phyloP scores from a whole-genome alignment of 2,329 filamentous ascomycete species.

The Talaromyces atroroseus region DNA sequence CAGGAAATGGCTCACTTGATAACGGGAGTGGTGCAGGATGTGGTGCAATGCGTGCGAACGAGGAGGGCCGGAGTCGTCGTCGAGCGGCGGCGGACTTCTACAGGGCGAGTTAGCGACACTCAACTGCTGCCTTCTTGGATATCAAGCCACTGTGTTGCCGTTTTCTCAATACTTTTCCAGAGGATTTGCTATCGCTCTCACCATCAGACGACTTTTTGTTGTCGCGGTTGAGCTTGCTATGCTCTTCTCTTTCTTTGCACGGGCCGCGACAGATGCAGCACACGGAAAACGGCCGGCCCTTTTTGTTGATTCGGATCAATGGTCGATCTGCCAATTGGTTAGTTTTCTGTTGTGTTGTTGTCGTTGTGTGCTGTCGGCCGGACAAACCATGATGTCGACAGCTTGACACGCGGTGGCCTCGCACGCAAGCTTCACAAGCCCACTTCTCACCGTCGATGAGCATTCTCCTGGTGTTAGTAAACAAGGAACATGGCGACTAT shows the following conservation, averaged over 20 bases:
- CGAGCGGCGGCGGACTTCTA: slow-evolving; percentile 10
- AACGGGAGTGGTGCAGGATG: slow-evolving; percentile 17
- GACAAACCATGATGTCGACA: slow-evolving; percentile 89
- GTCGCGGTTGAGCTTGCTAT: slow-evolving; percentile 95
- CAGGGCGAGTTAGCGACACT: slow-evolving; percentile 10
- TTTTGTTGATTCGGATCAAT: slow-evolving; percentile 92
- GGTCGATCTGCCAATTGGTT: slow-evolving; percentile 86
- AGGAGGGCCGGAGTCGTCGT: slow-evolving; percentile 12
- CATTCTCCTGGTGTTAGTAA: slow-evolving; percentile 48
- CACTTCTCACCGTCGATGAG: slow-evolving; percentile 94
- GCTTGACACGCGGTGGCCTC: slow-evolving; percentile 97
- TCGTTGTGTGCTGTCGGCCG: slow-evolving; percentile 15
- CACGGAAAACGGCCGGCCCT: slow-evolving; percentile 95
- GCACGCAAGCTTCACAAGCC: slow-evolving; percentile 96
- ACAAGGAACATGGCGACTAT: slow-evolving; percentile 11
- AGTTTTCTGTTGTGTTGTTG: not conserved
- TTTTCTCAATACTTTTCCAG: slow-evolving; percentile 26
- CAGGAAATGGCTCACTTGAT: slow-evolving; percentile 10
- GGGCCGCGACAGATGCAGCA: slow-evolving; percentile 93
- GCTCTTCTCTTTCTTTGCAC: slow-evolving; percentile 91
- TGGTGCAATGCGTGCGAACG: slow-evolving; percentile 16
- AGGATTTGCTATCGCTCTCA: slow-evolving; percentile 28
- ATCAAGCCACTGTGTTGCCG: slow-evolving; percentile 11
- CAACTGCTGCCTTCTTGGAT: slow-evolving; percentile 1
- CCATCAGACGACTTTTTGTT: slow-evolving; percentile 51